phyloP scores from a whole-genome alignment of 1,284 basidiomycete species.

The Leccinum solheimii region DNA sequence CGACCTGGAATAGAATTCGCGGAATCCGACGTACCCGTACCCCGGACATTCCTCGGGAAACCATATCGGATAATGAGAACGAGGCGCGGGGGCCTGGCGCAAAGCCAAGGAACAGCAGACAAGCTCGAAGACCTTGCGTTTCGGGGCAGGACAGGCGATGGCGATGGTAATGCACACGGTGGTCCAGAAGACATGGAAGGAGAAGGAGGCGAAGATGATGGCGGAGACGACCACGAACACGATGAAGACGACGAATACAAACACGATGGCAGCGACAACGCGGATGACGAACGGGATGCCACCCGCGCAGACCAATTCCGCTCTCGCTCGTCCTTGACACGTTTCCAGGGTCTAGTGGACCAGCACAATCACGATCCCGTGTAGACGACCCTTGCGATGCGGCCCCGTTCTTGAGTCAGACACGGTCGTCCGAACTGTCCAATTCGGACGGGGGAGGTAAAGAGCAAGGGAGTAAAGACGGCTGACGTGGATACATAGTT shows the following conservation, averaged over 20 bases:
- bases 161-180: not conserved
- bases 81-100: not conserved
- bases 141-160: not conserved
- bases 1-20: not conserved
- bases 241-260: not conserved
- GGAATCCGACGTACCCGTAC: conserved; percentile 8
- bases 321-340: conserved; percentile 12
- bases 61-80: conserved; percentile 8
- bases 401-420: no score
- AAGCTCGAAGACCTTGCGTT: not conserved
- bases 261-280: not conserved
- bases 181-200: not conserved
- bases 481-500: no score
- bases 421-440: no score
- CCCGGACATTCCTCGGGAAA: conserved; percentile 24
- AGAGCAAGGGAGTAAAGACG: no score
- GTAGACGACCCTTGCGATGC: no score
- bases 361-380: no score
- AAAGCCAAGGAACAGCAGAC: not conserved
- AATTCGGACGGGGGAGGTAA: no score
- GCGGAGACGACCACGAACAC: not conserved
- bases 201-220: not conserved
- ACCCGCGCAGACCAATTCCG: not conserved
- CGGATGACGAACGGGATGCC: not conserved
- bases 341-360: not conserved